Conservation (phyloP, 345 rosid genomes). For the Hypericum androsaemum region DNA sequence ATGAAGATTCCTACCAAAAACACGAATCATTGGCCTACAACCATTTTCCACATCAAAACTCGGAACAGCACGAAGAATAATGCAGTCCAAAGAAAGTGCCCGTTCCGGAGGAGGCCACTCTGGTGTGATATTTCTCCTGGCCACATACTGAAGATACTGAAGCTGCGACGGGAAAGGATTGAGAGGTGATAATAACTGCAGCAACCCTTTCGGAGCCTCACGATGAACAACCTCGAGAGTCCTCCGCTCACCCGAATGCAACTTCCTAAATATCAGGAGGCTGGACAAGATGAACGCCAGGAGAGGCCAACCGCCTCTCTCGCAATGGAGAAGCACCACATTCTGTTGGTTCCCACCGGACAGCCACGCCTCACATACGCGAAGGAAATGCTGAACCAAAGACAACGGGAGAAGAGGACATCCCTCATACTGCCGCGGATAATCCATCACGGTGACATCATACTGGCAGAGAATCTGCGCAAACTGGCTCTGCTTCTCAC, state of each 20-base stretch:
- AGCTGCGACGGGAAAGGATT: slow-evolving; percentile 96
- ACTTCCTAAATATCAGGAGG: slow-evolving; percentile 69
- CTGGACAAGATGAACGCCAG: slow-evolving; percentile 77
- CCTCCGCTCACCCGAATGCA: slow-evolving; percentile 68
- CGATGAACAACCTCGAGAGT: slow-evolving; percentile 88
- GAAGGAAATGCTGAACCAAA: slow-evolving; percentile 81
- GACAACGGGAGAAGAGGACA: slow-evolving; percentile 86
- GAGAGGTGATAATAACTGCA: slow-evolving; percentile 85
- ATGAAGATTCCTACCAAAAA: slow-evolving; percentile 74
- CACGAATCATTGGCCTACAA: slow-evolving; percentile 82
- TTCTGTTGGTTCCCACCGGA: slow-evolving; percentile 60
- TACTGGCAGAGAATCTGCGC: slow-evolving; percentile 58
- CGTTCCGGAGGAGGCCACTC: slow-evolving; percentile 99
- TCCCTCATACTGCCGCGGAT: slow-evolving; percentile 91
- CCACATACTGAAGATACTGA: slow-evolving; percentile 89
- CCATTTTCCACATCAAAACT: slow-evolving; percentile 84
- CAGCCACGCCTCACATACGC: slow-evolving; percentile 84
- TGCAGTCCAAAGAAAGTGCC: slow-evolving; percentile 81
- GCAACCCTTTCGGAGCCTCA: slow-evolving; percentile 88
- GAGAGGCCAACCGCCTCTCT: slow-evolving; percentile 98
- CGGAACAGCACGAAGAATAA: slow-evolving; percentile 82
- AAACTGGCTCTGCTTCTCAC: slow-evolving; percentile 65
- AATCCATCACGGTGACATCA: slow-evolving; percentile 83
- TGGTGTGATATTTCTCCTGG: slow-evolving; percentile 72
- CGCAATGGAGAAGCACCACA: slow-evolving; percentile 77